Evolutionary conservation across 345 rosid genomes (phyloP), one percentile per base, ranked within the genome.

Genomic region (Rubroshorea leprosula): DNA sequence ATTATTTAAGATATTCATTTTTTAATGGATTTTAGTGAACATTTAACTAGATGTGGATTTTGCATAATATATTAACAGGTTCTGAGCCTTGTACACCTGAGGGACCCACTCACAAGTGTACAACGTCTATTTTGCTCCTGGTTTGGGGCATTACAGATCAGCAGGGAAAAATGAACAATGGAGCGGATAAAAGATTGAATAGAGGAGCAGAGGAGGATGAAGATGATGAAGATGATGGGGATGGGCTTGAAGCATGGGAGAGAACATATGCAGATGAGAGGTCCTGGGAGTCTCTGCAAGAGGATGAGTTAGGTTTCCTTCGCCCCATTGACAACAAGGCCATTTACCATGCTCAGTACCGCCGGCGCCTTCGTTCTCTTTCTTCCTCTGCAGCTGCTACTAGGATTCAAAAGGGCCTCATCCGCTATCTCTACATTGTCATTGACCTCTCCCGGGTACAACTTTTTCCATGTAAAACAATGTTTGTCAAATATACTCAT

Each of bases 401-500:
- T 70, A 80, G 88, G 16, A 85, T 93, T 26, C 99, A 89, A 46
- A 93, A 89, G 73, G 99, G 97, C 29, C 96, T 93, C 66, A 92
- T 89, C 62, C 87, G 97, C 31, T 89, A 84, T 66, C 82, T 93
- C 24, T 93, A 80, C 72, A 60, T 93, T 27, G 87, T 89, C 68
- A 69, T 89, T 38, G 97, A 89, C 74, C 86, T 89, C 76, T 87
- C 96, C 49, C 68, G 79, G 87, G 98, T 89, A 73, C 51, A 7
- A 1, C 9, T 51, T 57, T 50, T 49, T 25, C 14, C 31, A 15
- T 1, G 4, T 44, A 29, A 29, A n/a, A n/a, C n/a, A n/a, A n/a
- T n/a, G n/a, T n/a, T n/a, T n/a, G n/a, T n/a, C n/a, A n/a, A n/a
- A n/a, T n/a, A n/a, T n/a, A n/a, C n/a, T n/a, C n/a, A n/a, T n/a